phyloP scores from a whole-genome alignment of 768 basidiomycete species.

The Macrolepiota fuliginosa region DNA sequence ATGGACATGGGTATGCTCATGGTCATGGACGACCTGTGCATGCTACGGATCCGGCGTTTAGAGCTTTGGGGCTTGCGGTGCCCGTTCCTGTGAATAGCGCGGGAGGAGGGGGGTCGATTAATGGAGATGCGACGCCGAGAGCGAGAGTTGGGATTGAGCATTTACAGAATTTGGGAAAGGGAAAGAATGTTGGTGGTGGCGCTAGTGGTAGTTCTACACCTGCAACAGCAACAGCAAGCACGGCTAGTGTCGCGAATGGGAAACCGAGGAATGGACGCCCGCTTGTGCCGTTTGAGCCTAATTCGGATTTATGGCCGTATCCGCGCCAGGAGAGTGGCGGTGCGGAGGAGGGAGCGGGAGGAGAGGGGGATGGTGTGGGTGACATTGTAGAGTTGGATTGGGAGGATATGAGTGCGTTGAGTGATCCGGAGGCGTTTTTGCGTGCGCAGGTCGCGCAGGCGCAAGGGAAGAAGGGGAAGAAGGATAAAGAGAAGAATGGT shows the following conservation, averaged over 20 bases:
- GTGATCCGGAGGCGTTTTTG: slow-evolving; percentile 60
- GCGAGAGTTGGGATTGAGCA: slow-evolving; percentile 14
- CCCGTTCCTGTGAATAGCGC: background rate
- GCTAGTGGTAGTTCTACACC: background rate
- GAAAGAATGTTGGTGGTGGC: background rate
- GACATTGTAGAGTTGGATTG: slow-evolving; percentile 79
- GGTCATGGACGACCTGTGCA: background rate
- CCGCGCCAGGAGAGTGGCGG: slow-evolving; percentile 36
- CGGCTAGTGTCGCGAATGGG: slow-evolving; percentile 4
- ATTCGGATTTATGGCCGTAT: slow-evolving; percentile 74
- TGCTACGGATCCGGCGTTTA: slow-evolving; percentile 25
- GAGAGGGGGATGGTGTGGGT: slow-evolving; percentile 38
- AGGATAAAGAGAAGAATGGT: slow-evolving; percentile 27
- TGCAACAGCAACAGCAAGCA: background rate
- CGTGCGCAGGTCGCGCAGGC: slow-evolving; percentile 20
- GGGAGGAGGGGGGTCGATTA: background rate
- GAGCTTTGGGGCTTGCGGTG: background rate
- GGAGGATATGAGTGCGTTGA: slow-evolving; percentile 68
- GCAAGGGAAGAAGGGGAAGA: slow-evolving; percentile 16
- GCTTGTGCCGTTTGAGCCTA: slow-evolving; percentile 60
- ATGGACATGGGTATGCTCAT: background rate
- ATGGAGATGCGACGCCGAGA: slow-evolving; percentile 18
- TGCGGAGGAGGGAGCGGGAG: slow-evolving; percentile 28
- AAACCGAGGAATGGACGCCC: slow-evolving; percentile 30
- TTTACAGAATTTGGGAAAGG: background rate